Evolutionary conservation across 306 rosid genomes (phyloP).

Genomic region (Acacia acuminata): DNA sequence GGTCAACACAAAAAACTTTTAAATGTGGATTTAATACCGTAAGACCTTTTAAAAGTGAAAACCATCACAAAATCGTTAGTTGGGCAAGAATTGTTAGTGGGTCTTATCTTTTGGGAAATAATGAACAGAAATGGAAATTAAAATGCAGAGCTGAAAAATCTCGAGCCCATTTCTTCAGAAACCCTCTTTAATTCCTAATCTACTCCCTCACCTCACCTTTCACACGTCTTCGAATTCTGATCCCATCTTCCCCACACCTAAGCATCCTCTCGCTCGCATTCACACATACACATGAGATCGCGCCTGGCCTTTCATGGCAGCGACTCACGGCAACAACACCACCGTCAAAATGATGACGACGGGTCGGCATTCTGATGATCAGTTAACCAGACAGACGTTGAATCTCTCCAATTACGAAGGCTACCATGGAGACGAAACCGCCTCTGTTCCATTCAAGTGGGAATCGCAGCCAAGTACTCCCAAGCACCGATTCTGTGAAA

Average conservation of each 20-base stretch:
- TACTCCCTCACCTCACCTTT: background rate
- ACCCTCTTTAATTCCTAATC: background rate
- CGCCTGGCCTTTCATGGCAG: conserved; percentile 7
- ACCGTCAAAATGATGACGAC: background rate
- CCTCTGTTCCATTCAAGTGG: conserved; percentile 3
- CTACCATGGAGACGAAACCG: conserved; percentile 10
- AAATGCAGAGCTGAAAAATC: too few species aligned
- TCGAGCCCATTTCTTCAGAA: background rate
- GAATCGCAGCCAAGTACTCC: conserved; percentile 18
- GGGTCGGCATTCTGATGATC: too few species aligned
- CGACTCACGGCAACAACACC: background rate
- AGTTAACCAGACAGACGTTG: background rate
- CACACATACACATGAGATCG: background rate
- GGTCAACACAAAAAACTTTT: too few species aligned
- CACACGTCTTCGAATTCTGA: background rate
- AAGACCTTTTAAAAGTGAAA: too few species aligned
- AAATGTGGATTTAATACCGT: too few species aligned
- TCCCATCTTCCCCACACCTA: background rate
- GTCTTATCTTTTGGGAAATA: too few species aligned
- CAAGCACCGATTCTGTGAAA: background rate
- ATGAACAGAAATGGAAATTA: too few species aligned
- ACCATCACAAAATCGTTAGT: too few species aligned
- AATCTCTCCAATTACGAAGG: background rate
- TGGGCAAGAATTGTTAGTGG: too few species aligned
- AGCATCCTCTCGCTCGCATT: background rate